Conservation (phyloP, 805 yeast species). For the Candida boidinii region DNA sequence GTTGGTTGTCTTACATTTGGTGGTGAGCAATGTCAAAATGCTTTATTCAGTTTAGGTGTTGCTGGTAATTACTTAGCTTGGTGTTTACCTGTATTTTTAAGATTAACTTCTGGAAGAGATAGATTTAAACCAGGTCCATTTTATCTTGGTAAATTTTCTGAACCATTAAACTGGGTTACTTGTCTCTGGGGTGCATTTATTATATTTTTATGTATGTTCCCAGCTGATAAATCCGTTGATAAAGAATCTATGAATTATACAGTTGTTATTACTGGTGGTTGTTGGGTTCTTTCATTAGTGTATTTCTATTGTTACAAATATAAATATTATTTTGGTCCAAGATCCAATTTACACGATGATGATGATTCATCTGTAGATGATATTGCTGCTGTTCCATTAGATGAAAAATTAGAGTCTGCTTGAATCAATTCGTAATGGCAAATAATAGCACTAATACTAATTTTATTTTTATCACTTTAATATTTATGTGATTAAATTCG, state of each 20-base stretch:
- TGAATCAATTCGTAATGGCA: no score
- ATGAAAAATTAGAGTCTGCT: neutral
- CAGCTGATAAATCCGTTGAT: constrained; percentile 30
- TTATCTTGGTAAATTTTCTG: constrained; percentile 47
- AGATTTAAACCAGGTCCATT: constrained; percentile 57
- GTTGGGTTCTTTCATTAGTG: constrained; percentile 16
- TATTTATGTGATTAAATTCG: no score
- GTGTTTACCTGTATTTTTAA: constrained; percentile 47
- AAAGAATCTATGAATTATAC: constrained; percentile 29
- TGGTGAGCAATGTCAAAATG: constrained; percentile 49
- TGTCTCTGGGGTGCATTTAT: constrained; percentile 40
- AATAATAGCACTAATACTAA: no score
- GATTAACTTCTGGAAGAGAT: constrained; percentile 36
- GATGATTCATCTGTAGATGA: constrained; percentile 1
- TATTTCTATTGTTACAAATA: constrained; percentile 16
- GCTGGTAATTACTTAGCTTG: constrained; percentile 55
- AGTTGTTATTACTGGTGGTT: constrained; percentile 24
- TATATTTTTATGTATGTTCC: constrained; percentile 51
- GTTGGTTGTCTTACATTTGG: constrained; percentile 50
- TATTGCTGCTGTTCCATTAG: neutral
- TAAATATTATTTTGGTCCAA: constrained; percentile 19
- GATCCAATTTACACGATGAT: constrained; percentile 16
- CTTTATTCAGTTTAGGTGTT: constrained; percentile 54
- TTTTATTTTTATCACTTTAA: no score
- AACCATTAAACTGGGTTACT: constrained; percentile 35